Percentiles rank a stretch among this genome's conserved stretches.
Evolutionary conservation across 164 flowering plant genomes (phyloP).

Genomic region (Paratinospora sagittata): DNA sequence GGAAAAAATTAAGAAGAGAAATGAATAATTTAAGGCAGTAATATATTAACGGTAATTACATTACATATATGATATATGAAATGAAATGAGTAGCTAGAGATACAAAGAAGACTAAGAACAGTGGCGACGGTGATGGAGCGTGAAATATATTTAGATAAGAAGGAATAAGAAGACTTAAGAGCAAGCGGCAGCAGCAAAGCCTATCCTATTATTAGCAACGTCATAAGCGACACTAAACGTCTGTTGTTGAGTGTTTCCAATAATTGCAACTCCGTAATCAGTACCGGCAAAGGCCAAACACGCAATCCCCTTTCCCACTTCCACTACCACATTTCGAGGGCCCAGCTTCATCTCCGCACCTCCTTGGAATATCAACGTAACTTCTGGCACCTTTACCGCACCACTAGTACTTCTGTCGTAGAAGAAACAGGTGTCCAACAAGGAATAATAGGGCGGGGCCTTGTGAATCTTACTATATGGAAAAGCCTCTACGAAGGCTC

Average conservation of each 20-base stretch:
- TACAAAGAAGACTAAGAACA: too few species aligned
- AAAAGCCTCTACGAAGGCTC: conserved; percentile 25
- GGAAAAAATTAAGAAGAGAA: too few species aligned
- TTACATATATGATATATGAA: too few species aligned
- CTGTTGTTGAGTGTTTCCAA: conserved; percentile 48
- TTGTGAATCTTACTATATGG: neutral
- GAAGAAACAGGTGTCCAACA: conserved; percentile 47
- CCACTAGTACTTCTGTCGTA: too few species aligned
- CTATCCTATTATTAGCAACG: conserved; percentile 31
- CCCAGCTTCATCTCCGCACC: conserved; percentile 27
- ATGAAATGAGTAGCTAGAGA: too few species aligned
- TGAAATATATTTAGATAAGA: too few species aligned
- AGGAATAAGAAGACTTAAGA: too few species aligned
- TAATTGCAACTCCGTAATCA: conserved; percentile 23
- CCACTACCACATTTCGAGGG: conserved; percentile 22
- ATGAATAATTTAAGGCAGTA: too few species aligned
- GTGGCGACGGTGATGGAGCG: too few species aligned
- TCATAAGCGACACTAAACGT: conserved; percentile 36
- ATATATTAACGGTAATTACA: too few species aligned
- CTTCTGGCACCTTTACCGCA: conserved; percentile 30
- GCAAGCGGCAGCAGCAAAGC: conserved; percentile 44
- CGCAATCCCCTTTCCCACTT: conserved; percentile 18
- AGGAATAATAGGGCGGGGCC: conserved; percentile 27
- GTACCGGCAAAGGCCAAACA: conserved; percentile 44
- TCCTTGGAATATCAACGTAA: conserved; percentile 30